Percentiles rank a stretch among this genome's conserved stretches.
Conservation (phyloP, 1,284 basidiomycete genomes). For the Sporisorium iseilematis-ciliati region DNA sequence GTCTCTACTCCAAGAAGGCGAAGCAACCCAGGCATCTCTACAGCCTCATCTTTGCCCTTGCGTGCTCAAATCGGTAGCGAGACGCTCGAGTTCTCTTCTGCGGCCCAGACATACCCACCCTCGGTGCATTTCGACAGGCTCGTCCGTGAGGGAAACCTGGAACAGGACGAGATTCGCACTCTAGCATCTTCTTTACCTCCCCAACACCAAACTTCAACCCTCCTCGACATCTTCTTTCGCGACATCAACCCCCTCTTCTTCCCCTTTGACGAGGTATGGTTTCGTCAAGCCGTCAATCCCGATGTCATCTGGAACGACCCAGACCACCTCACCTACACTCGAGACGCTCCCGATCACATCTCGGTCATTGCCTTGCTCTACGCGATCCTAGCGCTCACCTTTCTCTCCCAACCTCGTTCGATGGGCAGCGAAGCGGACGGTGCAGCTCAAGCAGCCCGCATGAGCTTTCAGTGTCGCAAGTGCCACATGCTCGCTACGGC, state of each 20-base stretch:
- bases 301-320: slow-evolving; percentile 27
- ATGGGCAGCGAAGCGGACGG: slow-evolving; percentile 15
- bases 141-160: slow-evolving; percentile 19
- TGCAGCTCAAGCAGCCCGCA: slow-evolving; percentile 12
- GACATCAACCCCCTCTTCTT: slow-evolving; percentile 40
- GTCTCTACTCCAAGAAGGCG: slow-evolving; percentile 13
- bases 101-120: slow-evolving; percentile 25
- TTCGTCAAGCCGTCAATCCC: slow-evolving; percentile 27
- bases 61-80: slow-evolving; percentile 26
- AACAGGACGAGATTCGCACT: slow-evolving; percentile 7
- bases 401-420: slow-evolving; percentile 9
- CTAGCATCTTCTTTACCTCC: slow-evolving; percentile 18
- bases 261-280: slow-evolving; percentile 37
- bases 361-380: slow-evolving; percentile 22
- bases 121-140: slow-evolving; percentile 29
- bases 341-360: slow-evolving; percentile 25
- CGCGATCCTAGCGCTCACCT: slow-evolving; percentile 19
- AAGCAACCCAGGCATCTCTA: slow-evolving; percentile 26
- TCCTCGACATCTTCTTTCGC: slow-evolving; percentile 35
- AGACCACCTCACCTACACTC: slow-evolving; percentile 4
- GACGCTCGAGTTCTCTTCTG: slow-evolving; percentile 28
- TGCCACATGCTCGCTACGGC: slow-evolving; percentile 16
- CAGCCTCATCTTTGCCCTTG: slow-evolving; percentile 28
- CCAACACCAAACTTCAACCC: slow-evolving; percentile 5
- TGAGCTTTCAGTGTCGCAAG: slow-evolving; percentile 11